Base-by-base conservation (phyloP, 2,329 filamentous ascomycete genomes). In the Colletotrichum sublineola region DNA sequence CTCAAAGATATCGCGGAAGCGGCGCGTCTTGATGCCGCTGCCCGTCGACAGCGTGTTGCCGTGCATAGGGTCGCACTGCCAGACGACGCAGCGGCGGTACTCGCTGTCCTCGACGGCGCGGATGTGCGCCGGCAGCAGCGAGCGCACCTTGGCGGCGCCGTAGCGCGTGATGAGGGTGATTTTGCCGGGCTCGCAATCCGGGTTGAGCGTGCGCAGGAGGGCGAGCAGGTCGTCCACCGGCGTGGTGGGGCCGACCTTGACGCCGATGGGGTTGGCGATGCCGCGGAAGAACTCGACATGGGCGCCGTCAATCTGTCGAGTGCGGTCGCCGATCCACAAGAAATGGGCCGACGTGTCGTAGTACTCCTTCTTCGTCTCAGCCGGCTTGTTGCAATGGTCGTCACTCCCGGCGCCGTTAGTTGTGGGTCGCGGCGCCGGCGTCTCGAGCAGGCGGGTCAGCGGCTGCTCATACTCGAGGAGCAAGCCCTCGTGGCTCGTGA, bases 41-140 rank as follows among this genome's bases (percentile, higher is more conserved):
- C 90, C 88, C 0, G 94, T 96, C 29, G 89, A 88, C 55, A 87
- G 84, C 48, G 90, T 92, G 83, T 93, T 93, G 74, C 96, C 96
- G 83, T 99, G 96, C 96, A 99, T 99, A 31, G 96, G 96, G 83
- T 99, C 96, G 84, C 96, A 98, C 84, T 98, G 96, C 96, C 96
- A 98, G 77, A 98, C 94, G 5, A 97, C 94, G 31, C 82, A 84
- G 63, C 86, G 82, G 58, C 81, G 81, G 82, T 90, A 91, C 82
- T 91, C 94, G 69, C 93, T 95, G 77, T 87, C 87, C 81, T 96
- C 93, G 36, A 99, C 96, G 48, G 94, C 94, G 76, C 93, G 90
- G 80, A 99, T 98, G 82, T 98, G 96, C 11, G 85, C 87, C 0
- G 95, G 94, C 0, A 99, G 89, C 74, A 97, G 89, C 6, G 88